Conservation (phyloP, 2,329 filamentous ascomycete species). For the Nigrospora osmanthi region DNA sequence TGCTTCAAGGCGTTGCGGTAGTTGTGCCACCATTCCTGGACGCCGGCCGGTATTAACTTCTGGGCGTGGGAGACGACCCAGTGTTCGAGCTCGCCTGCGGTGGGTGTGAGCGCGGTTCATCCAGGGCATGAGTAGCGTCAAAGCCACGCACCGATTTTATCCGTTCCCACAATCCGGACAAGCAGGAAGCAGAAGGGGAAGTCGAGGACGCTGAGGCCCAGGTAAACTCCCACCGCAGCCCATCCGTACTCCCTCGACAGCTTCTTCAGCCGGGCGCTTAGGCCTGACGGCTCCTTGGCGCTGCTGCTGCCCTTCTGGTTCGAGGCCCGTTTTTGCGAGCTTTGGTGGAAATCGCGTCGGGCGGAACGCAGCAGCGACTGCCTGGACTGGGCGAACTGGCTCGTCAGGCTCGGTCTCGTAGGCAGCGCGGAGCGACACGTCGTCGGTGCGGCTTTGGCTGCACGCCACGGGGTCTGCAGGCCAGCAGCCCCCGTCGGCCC, state of each 20-base stretch:
- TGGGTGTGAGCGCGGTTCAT: background rate
- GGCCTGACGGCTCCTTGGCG: conserved; percentile 22
- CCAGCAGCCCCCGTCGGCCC: no score
- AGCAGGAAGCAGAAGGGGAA: conserved; percentile 93
- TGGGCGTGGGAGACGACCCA: conserved; percentile 54
- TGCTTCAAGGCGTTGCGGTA: conserved; percentile 40
- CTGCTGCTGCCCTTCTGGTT: no score
- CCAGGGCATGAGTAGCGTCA: background rate
- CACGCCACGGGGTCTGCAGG: no score
- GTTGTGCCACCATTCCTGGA: conserved; percentile 45
- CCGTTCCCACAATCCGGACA: conserved; percentile 74
- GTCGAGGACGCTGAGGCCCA: conserved; percentile 74
- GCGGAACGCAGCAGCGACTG: no score
- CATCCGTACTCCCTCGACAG: conserved; percentile 91
- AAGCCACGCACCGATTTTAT: conserved; percentile 64
- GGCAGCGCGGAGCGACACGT: no score
- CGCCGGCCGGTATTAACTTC: conserved; percentile 49
- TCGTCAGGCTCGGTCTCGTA: no score
- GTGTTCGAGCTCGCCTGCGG: conserved; percentile 55
- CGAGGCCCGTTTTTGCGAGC: background rate
- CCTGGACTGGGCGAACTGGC: no score
- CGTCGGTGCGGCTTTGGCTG: background rate
- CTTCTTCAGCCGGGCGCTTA: conserved; percentile 70
- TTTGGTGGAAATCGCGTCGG: background rate
- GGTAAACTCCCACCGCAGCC: conserved; percentile 86